Conservation (phyloP, 768 basidiomycete species). For the Lentinula raphanica region DNA sequence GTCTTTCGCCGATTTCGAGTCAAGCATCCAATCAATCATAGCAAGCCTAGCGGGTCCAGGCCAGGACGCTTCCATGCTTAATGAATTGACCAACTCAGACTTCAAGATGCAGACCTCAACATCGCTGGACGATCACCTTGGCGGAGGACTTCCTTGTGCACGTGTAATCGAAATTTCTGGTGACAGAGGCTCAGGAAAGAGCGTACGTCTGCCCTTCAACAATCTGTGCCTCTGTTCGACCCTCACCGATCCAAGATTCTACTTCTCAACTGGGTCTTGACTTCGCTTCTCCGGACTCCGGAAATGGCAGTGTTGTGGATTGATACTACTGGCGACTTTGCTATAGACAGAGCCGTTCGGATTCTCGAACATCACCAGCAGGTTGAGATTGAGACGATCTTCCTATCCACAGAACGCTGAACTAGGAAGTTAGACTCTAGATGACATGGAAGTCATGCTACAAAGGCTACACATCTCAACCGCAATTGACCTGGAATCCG, state of each 20-base stretch:
- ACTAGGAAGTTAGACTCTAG: neutral
- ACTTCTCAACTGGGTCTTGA: slow-evolving; percentile 52
- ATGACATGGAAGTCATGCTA: slow-evolving; percentile 22
- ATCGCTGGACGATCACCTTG: slow-evolving; percentile 48
- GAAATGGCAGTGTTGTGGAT: slow-evolving; percentile 57
- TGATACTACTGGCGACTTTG: slow-evolving; percentile 67
- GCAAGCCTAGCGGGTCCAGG: slow-evolving; percentile 41
- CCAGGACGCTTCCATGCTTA: slow-evolving; percentile 21
- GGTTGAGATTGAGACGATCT: slow-evolving; percentile 13
- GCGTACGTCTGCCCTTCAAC: slow-evolving; percentile 36
- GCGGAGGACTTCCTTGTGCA: slow-evolving; percentile 38
- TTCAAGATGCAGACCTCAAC: slow-evolving; percentile 34
- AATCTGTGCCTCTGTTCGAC: neutral
- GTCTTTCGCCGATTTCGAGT: slow-evolving; percentile 42
- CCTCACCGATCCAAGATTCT: slow-evolving; percentile 56
- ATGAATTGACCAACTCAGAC: slow-evolving; percentile 17
- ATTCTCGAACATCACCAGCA: slow-evolving; percentile 24
- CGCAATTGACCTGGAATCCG: slow-evolving; percentile 54
- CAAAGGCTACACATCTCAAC: slow-evolving; percentile 56
- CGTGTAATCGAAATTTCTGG: slow-evolving; percentile 69
- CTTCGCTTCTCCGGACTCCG: slow-evolving; percentile 36
- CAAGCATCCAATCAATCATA: slow-evolving; percentile 33
- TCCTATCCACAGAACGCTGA: slow-evolving; percentile 3
- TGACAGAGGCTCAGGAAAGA: slow-evolving; percentile 60
- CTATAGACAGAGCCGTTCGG: slow-evolving; percentile 39